Percentiles rank a stretch among this genome's conserved stretches.
Conservation (phyloP, 352 stramenopile genomes). For the Blastocystis sp. region DNA sequence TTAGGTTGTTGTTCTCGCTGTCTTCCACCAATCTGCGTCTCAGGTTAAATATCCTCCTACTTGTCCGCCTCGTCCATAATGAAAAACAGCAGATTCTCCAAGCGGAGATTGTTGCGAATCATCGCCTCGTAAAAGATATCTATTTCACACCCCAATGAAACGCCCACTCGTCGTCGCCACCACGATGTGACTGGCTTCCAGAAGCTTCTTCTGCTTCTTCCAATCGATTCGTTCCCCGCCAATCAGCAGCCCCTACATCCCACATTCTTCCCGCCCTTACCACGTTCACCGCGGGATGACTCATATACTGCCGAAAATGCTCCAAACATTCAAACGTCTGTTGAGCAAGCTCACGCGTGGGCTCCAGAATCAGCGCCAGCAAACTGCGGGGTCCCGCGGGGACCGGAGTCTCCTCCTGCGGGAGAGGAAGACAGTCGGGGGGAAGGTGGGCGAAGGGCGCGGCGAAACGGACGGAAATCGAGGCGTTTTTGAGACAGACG, state of each 20-base stretch:
- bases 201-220: slow-evolving; percentile 33
- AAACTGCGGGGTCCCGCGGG: neutral
- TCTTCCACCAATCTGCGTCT: slow-evolving; percentile 58
- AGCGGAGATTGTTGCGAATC: slow-evolving; percentile 57
- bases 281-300: neutral
- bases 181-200: slow-evolving; percentile 62
- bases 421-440: neutral
- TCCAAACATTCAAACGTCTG: slow-evolving; percentile 75
- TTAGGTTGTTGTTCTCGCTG: slow-evolving; percentile 57
- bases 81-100: slow-evolving; percentile 60
- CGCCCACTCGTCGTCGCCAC: slow-evolving; percentile 61
- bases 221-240: slow-evolving; percentile 56
- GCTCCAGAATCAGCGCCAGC: slow-evolving; percentile 85
- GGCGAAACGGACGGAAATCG: slow-evolving; percentile 60
- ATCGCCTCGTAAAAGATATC: slow-evolving; percentile 51
- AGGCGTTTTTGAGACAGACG: slow-evolving; percentile 61
- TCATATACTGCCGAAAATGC: slow-evolving; percentile 43
- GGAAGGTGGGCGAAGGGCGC: neutral
- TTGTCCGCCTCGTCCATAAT: slow-evolving; percentile 65
- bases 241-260: slow-evolving; percentile 58
- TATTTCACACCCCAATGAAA: neutral
- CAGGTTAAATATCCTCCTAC: neutral
- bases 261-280: neutral
- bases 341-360: slow-evolving; percentile 93
- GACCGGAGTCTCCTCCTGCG: neutral